A percentile compares a stretch with the other conserved stretches of the same genome.
phyloP scores from a whole-genome alignment of 192 early-diverging fungal species.

The Linnemannia elongata region DNA sequence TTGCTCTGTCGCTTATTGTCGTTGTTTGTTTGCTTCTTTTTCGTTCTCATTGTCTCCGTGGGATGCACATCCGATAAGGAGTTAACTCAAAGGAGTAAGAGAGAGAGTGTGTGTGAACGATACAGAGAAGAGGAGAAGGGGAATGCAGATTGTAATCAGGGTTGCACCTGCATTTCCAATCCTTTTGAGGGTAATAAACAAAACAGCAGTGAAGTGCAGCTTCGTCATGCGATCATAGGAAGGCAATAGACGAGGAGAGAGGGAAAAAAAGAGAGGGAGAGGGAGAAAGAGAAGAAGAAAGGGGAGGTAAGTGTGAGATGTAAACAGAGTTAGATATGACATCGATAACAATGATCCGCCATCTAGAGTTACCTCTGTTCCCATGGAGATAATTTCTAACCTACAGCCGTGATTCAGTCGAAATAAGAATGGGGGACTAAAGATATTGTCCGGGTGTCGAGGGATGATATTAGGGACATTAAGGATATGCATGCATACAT shows the following conservation, averaged over 20 bases:
- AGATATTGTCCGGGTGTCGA: background rate
- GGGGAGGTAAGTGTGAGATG: too few relatives aligned
- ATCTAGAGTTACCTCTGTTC: background rate
- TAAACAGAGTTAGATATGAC: background rate
- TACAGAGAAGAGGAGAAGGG: background rate
- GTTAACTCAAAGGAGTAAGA: background rate
- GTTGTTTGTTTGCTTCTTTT: too few relatives aligned
- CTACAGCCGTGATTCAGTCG: too few relatives aligned
- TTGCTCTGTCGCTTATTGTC: background rate
- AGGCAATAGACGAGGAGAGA: background rate
- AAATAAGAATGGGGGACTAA: background rate
- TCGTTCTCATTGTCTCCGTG: background rate
- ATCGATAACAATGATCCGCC: background rate
- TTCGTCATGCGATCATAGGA: background rate
- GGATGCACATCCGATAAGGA: background rate
- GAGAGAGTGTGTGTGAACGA: background rate
- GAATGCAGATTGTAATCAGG: conserved; percentile 5
- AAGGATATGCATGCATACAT: background rate
- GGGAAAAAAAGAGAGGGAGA: too few relatives aligned
- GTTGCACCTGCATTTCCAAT: background rate
- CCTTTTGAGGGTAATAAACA: background rate
- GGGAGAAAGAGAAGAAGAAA: too few relatives aligned
- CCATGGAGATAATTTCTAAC: background rate
- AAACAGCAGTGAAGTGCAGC: background rate
- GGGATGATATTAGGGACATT: background rate